Evolutionary conservation across 228 moss, liverwort and hornwort species (phyloP).

Genomic region (Sphagnum magellanicum): DNA sequence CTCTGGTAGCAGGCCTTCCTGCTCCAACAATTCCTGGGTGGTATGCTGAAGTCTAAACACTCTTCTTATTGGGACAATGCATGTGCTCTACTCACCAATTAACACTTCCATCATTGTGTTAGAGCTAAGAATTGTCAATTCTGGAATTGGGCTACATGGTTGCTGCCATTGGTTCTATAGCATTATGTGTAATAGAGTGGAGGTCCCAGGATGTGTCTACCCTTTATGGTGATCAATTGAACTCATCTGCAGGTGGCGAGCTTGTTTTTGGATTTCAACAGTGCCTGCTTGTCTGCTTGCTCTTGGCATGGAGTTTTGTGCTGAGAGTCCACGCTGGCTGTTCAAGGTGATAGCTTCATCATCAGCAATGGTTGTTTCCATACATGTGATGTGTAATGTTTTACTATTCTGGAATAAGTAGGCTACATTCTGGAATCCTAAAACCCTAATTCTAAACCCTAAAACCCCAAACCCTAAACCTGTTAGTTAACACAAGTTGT

Average conservation of each 20-base stretch:
- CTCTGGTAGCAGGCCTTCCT: constrained; percentile 68
- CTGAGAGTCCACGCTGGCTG: constrained; percentile 89
- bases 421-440: no score
- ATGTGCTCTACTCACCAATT: neutral
- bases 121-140: no score
- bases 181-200: neutral
- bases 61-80: neutral
- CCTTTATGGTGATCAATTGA: neutral
- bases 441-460: neutral
- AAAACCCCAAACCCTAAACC: neutral
- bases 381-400: neutral
- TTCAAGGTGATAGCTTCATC: constrained; percentile 40
- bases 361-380: neutral
- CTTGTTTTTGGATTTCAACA: constrained; percentile 61
- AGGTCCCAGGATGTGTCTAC: neutral
- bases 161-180: neutral
- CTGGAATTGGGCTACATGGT: neutral
- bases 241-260: constrained; percentile 67
- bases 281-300: constrained; percentile 65
- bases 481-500: constrained; percentile 44
- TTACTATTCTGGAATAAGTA: neutral
- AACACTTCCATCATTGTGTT: neutral
- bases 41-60: constrained; percentile 12
- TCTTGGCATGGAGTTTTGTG: constrained; percentile 70
- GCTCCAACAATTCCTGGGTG: constrained; percentile 51